Evolutionary conservation across 2,329 filamentous ascomycete genomes (phyloP).

Genomic region (Periconia digitata): DNA sequence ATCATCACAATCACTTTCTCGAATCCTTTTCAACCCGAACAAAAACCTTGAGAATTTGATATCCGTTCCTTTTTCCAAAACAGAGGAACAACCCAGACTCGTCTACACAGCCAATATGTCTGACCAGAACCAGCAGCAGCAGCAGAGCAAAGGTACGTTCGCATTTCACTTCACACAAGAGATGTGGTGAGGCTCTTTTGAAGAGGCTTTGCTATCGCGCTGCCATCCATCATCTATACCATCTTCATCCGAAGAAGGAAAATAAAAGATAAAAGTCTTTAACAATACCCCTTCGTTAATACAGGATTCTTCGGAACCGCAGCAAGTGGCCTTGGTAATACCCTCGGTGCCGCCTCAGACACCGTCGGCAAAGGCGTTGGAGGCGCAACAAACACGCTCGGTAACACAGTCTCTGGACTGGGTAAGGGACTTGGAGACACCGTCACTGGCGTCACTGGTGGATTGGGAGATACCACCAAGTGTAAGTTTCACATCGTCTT

Average conservation of each 20-base stretch:
- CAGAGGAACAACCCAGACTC: background rate
- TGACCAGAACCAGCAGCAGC: conserved; percentile 22
- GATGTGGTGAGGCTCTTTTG: no score
- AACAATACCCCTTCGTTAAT: background rate
- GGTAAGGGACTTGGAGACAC: conserved; percentile 42
- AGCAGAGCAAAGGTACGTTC: conserved; percentile 23
- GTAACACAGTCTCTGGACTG: conserved; percentile 32
- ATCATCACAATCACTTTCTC: no score
- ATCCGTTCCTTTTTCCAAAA: no score
- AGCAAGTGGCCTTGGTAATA: conserved; percentile 35
- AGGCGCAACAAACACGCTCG: conserved; percentile 31
- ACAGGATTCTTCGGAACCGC: conserved; percentile 38
- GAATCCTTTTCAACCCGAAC: no score
- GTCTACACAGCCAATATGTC: conserved; percentile 18
- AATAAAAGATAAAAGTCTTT: background rate
- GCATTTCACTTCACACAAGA: background rate
- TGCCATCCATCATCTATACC: no score
- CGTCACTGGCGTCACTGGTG: conserved; percentile 35
- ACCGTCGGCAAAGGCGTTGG: conserved; percentile 38
- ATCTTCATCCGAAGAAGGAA: background rate
- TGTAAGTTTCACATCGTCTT: conserved; percentile 16
- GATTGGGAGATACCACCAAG: conserved; percentile 39
- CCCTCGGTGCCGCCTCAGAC: conserved; percentile 35
- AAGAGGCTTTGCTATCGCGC: no score
- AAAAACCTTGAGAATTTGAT: no score